Base-by-base conservation (phyloP, 352 stramenopile species). In the Phytopythium montanum region DNA sequence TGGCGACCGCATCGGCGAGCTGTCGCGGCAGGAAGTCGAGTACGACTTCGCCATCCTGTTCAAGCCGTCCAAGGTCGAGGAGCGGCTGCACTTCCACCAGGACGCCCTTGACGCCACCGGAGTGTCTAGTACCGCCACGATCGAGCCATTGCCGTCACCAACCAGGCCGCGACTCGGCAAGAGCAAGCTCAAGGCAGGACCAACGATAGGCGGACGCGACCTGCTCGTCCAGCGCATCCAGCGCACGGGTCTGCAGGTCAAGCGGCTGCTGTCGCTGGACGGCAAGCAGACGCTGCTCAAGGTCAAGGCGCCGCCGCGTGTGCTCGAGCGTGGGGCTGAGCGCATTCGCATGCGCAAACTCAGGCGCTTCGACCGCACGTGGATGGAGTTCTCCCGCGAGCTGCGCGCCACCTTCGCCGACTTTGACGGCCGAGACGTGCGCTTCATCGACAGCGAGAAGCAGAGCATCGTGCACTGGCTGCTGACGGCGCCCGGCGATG, bases 21-120 rank as follows among this genome's bases (percentile, higher is more conserved):
- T 91, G 33, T 88, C 81, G 1, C 66, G 77, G 33, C 76, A 88
- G 31, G 81, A 92, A 59, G 79, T 83, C 54, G 82, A 90, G 38
- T 94, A 84, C 62, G 83, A 94, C 54, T 90, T 94, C 70, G 83
- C 83, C n/a, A 92, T 94, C 62, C 21, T 94, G 49, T 62, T 94
- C 44, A 92, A 89, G 46, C 66, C 82, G 41, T 85, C 75, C 26
- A 90, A 91, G 60, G 68, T 73, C 58, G 78, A 92, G 52, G 78
- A 91, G 60, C 63, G 72, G 31, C n/a, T 83, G 12, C 76, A 87
- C 29, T 38, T 83, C 2, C 62, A 50, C 13, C 57, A 72, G n/a
- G 41, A 31, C 21, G 28, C 51, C 7, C 19, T 28, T 19, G 26
- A 50, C 10, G n/a, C 16, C 23, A 8, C 21, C 6, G n/a, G 44